These are phyloP conservation scores for Larix kaempferi DNA, from an alignment of 75 land plant species.

Conservation along the genomic window DNA sequence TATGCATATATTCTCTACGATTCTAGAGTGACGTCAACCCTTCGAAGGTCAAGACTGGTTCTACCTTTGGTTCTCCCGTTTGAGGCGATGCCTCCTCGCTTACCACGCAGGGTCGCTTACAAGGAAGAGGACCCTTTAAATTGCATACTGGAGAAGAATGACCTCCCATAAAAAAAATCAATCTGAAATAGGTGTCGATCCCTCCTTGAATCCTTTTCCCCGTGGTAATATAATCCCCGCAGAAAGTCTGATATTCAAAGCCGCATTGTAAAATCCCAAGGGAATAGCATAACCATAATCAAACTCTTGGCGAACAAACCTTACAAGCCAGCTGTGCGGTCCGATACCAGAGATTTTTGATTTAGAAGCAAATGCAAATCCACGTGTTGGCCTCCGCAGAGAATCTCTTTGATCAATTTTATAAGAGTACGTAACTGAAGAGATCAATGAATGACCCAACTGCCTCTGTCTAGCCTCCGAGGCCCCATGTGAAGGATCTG, in stretches of 20 bases:
- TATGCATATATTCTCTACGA: no score
- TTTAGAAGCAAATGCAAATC: constrained; percentile 71
- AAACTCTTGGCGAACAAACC: constrained; percentile 86
- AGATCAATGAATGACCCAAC: constrained; percentile 82
- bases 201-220: constrained; percentile 62
- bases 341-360: constrained; percentile 82
- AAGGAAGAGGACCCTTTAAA: constrained; percentile 74
- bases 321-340: constrained; percentile 62
- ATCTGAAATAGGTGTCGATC: constrained; percentile 70
- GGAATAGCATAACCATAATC: constrained; percentile 86
- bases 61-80: no score
- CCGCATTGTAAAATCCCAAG: constrained; percentile 73
- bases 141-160: constrained; percentile 72
- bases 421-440: constrained; percentile 77
- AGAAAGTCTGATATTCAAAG: constrained; percentile 80
- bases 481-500: constrained; percentile 77
- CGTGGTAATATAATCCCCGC: constrained; percentile 77
- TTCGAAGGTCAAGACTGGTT: no score
- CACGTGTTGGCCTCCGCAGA: constrained; percentile 71
- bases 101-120: no score
- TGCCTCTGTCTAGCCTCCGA: constrained; percentile 72
- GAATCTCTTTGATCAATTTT: constrained; percentile 82
- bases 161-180: constrained; percentile 91
- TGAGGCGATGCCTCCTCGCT: no score
- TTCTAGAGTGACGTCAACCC: no score